Evolutionary conservation across 108 stramenopile genomes (phyloP), one percentile per base, ranked within the genome.

Genomic region (Fistulifera pelliculosa): DNA sequence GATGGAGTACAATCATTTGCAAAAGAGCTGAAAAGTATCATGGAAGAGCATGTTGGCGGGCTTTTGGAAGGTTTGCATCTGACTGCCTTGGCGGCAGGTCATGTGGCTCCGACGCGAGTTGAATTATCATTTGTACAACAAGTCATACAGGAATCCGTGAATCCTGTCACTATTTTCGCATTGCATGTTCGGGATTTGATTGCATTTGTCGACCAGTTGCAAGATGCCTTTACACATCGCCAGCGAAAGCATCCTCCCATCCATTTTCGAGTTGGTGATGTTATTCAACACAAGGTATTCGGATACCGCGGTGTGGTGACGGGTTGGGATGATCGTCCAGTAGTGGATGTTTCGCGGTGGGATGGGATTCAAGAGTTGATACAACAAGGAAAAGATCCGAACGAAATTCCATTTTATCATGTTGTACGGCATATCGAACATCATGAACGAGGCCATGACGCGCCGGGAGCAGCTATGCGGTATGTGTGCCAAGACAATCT

Each of bases 401-500:
- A 76, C 24, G 56, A 77, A 24, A 65, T 77, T 48, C 89, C 89
- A 12, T 87, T 87, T 55, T 91, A 87, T 66, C 83, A 83, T 38
- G 58, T 91, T 31, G 56, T 74, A 52, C 78, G 85, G 16, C 83
- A 91, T 68, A 58, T 56, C 17, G 56, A 65, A 49, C 85, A 91
- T 59, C 71, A 62, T 0, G 74, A 76, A 39, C 74, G 84, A 45
- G 52, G 58, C 14, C 75, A 71, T 43, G 31, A 35, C 31, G 8
- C 31, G 8, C 31, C 31, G 31, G 31, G 31, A 35, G 31, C 31
- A 35, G 31, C 31, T 3, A 35, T 35, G 31, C 75, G 85, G 38
- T 91, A 87, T 61, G 83, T 87, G 0, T 81, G 83, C 43, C 70
- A 91, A 65, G 83, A 82, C 15, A 87, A 85, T 61, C 47, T 91